phyloP scores from a whole-genome alignment of 768 basidiomycete species.

The Gymnopilus junonius region DNA sequence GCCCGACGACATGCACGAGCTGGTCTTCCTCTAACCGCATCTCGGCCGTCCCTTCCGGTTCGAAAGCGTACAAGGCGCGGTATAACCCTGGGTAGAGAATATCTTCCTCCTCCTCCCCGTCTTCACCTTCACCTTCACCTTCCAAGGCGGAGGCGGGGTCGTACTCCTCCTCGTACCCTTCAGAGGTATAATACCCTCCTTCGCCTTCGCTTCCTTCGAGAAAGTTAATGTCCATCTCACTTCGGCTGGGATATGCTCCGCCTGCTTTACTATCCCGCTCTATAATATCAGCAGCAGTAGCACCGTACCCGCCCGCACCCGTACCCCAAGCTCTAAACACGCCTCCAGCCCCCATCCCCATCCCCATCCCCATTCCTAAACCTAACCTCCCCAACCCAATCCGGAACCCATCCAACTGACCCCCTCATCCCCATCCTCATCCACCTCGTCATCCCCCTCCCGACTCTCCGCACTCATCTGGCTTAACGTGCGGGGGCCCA shows the following conservation, averaged over 20 bases:
- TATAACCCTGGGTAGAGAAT: slow-evolving; percentile 73
- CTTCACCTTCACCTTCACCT: slow-evolving; percentile 23
- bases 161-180: too few relatives aligned
- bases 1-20: slow-evolving; percentile 69
- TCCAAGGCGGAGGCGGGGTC: too few relatives aligned
- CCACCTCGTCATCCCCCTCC: slow-evolving; percentile 27
- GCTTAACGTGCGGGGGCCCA: slow-evolving; percentile 26
- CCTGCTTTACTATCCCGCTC: slow-evolving; percentile 15
- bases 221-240: slow-evolving; percentile 42
- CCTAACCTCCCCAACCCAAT: slow-evolving; percentile 31
- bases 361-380: slow-evolving; percentile 23
- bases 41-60: slow-evolving; percentile 82
- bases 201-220: slow-evolving; percentile 21
- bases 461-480: slow-evolving; percentile 24
- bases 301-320: slow-evolving; percentile 9
- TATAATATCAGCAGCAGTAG: slow-evolving; percentile 15
- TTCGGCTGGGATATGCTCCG: slow-evolving; percentile 45
- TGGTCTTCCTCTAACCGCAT: slow-evolving; percentile 82
- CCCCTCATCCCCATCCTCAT: slow-evolving; percentile 23
- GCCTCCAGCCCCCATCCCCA: too few relatives aligned
- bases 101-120: slow-evolving; percentile 40
- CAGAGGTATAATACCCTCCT: too few relatives aligned
- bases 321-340: too few relatives aligned
- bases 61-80: slow-evolving; percentile 77
- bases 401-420: slow-evolving; percentile 30